Base-by-base conservation (phyloP, 768 basidiomycete genomes). In the Tylopilus vinaceipallidus region DNA sequence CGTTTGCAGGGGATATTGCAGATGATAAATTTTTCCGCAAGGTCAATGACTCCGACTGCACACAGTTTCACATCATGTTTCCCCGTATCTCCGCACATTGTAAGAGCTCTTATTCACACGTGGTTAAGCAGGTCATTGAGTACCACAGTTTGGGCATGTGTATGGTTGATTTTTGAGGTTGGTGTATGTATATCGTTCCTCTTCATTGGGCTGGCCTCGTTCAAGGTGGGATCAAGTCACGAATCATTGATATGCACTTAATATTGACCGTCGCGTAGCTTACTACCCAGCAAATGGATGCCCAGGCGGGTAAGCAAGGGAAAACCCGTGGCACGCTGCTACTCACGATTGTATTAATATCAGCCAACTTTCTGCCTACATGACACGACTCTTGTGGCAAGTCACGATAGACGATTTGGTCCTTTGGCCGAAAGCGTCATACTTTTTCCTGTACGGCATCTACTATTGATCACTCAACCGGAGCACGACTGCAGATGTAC, bases 21-120 rank as follows among this genome's bases (percentile, higher is more conserved):
- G 95, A 98, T 65, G 94, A 98, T 63, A 80, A 89, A 48, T 91
- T 95, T 71, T 97, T 95, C 71, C 90, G 93, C 63, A 95, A 95
- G 74, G 79, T 84, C 23, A 95, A 95, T 61, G 90, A 93, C 61
- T 93, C 91, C 2, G 94, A 95, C 62, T 89, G 90, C 50, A 91
- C 92, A 2, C 94, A 98, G 60, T 95, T 92, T 63, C 71, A 81
- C 16, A 71, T 92, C 38, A 65, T 98, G 44, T 92, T 76, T 67
- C 88, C 88, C 16, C 66, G 71, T 6, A 75, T 89, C 45, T 76
- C 80, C 34, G 77, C 88, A n/a, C 88, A 92, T 61, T 68, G 91
- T 89, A 68, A 52, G 80, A 29, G 19, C 32, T 6, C 14, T 10
- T 20, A 14, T 13, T 10, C 26, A 38, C 34, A n/a, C 42, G 42